phyloP scores from a whole-genome alignment of 1,139 yeast species.

The Arxiozyma heterogenica region DNA sequence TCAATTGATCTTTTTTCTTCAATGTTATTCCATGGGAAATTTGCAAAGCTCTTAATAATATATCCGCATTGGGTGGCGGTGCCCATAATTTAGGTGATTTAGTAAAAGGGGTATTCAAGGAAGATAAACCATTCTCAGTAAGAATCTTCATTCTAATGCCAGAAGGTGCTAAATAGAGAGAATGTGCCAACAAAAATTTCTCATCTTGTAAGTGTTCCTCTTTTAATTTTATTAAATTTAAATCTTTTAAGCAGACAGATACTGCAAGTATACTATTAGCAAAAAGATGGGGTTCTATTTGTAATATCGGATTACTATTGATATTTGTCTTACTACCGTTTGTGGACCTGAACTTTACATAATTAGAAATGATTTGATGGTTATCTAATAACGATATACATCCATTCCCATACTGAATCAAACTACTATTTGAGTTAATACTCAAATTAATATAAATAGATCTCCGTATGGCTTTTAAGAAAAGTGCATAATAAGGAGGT shows the following conservation, averaged over 20 bases:
- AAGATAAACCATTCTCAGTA: constrained; percentile 9
- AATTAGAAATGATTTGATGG: constrained; percentile 12
- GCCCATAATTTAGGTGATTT: constrained; percentile 34
- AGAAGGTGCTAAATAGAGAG: constrained; percentile 62
- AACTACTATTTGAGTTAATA: constrained; percentile 28
- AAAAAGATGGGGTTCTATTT: constrained; percentile 48
- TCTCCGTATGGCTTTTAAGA: constrained; percentile 52
- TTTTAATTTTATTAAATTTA: constrained; percentile 22
- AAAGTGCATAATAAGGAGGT: constrained; percentile 46
- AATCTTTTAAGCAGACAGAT: constrained; percentile 29
- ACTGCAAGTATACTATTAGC: constrained; percentile 44
- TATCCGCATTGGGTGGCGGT: constrained; percentile 45
- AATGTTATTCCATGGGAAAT: constrained; percentile 48
- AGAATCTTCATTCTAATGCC: constrained; percentile 48
- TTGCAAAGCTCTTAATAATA: constrained; percentile 40
- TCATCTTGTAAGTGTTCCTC: constrained; percentile 15
- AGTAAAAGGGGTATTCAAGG: constrained; percentile 6
- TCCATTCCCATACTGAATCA: constrained; percentile 50
- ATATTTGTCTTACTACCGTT: neutral
- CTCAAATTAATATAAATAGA: constrained; percentile 43
- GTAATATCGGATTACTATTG: constrained; percentile 29
- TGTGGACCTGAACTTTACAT: neutral
- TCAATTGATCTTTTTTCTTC: constrained; percentile 21
- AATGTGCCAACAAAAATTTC: constrained; percentile 33
- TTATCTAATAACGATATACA: constrained; percentile 27